Evolutionary conservation across 108 stramenopile genomes (phyloP).

Genomic region (Stephanodiscus triporus): DNA sequence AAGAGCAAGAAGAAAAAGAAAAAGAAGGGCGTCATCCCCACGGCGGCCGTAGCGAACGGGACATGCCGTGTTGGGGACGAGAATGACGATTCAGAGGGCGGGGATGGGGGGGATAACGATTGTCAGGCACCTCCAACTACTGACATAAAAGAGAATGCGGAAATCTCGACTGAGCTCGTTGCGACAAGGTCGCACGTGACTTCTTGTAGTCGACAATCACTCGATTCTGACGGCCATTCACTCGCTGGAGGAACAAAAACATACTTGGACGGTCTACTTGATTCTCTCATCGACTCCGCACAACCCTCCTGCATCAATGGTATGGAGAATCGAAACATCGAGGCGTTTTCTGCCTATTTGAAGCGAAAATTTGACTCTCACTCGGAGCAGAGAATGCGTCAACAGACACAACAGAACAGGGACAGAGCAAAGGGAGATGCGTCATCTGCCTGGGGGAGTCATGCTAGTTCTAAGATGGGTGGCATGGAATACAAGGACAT

Average conservation of each 20-base stretch:
- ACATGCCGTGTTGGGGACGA: no score
- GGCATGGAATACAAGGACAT: constrained; percentile 10
- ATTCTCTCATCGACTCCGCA: constrained; percentile 20
- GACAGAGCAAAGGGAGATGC: neutral
- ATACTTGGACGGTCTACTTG: constrained; percentile 6
- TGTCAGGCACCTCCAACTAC: no score
- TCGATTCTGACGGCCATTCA: no score
- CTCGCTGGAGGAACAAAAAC: neutral
- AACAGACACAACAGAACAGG: neutral
- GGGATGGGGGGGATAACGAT: no score
- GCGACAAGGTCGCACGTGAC: no score
- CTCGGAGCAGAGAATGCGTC: neutral
- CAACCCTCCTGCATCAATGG: neutral
- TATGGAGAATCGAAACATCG: constrained; percentile 14
- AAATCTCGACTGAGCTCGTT: no score
- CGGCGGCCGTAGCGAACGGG: neutral
- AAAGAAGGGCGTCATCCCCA: neutral
- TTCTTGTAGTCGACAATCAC: no score
- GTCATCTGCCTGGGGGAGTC: neutral
- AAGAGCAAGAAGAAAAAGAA: constrained; percentile 22
- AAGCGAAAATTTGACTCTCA: constrained; percentile 24
- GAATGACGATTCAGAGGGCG: neutral
- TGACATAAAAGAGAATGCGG: no score
- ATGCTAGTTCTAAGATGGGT: no score
- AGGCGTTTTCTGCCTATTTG: constrained; percentile 16